phyloP scores from a whole-genome alignment of 257 asterid genomes.

The Rubia yunnanensis region DNA sequence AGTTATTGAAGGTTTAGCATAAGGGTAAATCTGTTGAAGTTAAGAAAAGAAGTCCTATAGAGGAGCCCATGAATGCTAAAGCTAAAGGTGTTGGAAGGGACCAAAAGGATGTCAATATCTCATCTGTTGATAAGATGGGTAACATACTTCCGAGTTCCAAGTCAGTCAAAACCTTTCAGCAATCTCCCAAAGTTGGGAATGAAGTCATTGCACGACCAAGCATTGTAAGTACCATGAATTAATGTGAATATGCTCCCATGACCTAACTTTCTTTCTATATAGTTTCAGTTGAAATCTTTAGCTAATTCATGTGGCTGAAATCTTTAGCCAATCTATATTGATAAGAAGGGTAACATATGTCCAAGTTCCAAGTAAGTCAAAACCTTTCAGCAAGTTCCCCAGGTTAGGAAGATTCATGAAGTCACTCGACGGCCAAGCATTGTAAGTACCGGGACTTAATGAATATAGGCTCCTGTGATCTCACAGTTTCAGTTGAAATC shows the following conservation, averaged over 20 bases:
- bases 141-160: not conserved
- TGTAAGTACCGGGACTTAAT: conserved; percentile 48
- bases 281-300: not conserved
- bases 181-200: not conserved
- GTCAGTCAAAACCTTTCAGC: not conserved
- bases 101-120: not conserved
- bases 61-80: conserved; percentile 6
- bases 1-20: conserved; percentile 31
- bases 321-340: not conserved
- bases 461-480: too few relatives aligned
- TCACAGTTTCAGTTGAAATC: not conserved
- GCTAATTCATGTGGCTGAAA: not conserved
- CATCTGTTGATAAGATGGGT: not conserved
- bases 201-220: not conserved
- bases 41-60: conserved; percentile 10
- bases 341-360: not conserved
- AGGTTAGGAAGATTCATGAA: conserved; percentile 31
- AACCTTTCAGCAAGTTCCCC: not conserved
- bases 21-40: conserved; percentile 8
- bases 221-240: not conserved
- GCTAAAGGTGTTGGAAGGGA: too few relatives aligned
- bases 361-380: not conserved
- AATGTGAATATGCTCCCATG: not conserved
- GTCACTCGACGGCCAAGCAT: conserved; percentile 53
- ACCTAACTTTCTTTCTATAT: too few relatives aligned